Conservation (phyloP, 768 basidiomycete genomes). For the Kwoniella mangroviensis region DNA sequence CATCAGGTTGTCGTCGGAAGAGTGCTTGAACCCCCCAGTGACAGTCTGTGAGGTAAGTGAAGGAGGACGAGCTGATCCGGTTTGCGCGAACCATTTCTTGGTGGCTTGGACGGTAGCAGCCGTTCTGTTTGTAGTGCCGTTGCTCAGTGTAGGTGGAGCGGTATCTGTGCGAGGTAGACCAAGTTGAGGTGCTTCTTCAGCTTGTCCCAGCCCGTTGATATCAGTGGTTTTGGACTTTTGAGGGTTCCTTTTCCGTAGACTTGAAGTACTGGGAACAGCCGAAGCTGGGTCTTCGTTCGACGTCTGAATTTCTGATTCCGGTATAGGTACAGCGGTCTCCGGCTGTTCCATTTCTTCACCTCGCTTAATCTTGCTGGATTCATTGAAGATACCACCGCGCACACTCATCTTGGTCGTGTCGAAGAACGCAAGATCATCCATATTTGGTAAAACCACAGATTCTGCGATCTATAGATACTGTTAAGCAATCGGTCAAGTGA, state of each 20-base stretch:
- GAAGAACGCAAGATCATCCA: conserved; percentile 98
- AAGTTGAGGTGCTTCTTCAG: not conserved
- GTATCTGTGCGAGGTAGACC: conserved; percentile 36
- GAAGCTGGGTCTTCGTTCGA: conserved; percentile 38
- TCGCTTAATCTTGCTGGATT: conserved; percentile 62
- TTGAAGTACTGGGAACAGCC: conserved; percentile 30
- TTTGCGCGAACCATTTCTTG: conserved; percentile 42
- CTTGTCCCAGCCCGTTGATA: not conserved
- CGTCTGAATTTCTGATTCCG: conserved; percentile 22
- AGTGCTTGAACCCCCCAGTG: not conserved
- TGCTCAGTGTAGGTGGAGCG: conserved; percentile 24
- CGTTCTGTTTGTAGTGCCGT: conserved; percentile 2
- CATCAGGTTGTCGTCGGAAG: not conserved
- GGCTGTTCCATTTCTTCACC: conserved; percentile 11
- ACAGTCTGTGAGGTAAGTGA: conserved; percentile 18
- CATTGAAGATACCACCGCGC: conserved; percentile 88
- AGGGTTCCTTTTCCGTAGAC: conserved; percentile 27
- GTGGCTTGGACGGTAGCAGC: conserved; percentile 29
- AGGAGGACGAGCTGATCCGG: conserved; percentile 10
- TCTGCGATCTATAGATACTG: conserved; percentile 74
- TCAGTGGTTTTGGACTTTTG: conserved; percentile 35
- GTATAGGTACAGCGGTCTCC: conserved; percentile 12
- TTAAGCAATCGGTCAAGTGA: not conserved
- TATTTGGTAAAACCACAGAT: conserved; percentile 92
- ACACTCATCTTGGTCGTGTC: conserved; percentile 68